Conservation (phyloP, 2,329 filamentous ascomycete genomes). For the Colletotrichum sp. region DNA sequence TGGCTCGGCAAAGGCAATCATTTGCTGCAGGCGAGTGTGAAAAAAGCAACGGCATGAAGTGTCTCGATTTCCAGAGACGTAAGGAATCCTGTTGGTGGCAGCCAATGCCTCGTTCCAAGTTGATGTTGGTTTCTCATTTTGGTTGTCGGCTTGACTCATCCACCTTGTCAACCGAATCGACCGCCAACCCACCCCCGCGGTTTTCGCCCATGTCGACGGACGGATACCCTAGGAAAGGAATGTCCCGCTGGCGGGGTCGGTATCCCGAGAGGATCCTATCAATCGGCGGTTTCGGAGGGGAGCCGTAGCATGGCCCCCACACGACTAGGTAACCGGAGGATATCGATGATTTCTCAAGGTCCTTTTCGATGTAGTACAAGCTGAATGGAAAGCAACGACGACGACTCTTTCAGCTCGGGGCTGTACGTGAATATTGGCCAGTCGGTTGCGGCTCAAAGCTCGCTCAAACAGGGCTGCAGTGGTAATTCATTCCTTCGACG, state of each 20-base stretch:
- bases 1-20: background rate
- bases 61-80: background rate
- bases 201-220: background rate
- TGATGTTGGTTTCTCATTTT: constrained; percentile 8
- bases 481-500: background rate
- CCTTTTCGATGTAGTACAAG: background rate
- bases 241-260: constrained; percentile 4
- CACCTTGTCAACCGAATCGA: background rate
- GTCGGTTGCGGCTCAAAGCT: background rate
- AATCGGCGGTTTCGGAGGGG: constrained; percentile 9
- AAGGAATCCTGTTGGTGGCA: background rate
- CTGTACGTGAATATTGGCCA: background rate
- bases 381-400: background rate
- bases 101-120: background rate
- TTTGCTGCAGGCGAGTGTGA: background rate
- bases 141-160: constrained; percentile 1
- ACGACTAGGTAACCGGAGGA: background rate
- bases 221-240: background rate
- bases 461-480: background rate
- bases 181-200: constrained; percentile 9
- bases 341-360: background rate
- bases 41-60: background rate
- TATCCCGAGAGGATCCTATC: background rate
- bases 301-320: constrained; percentile 1
- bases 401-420: background rate